Evolutionary conservation across 345 rosid genomes (phyloP), one percentile per base, ranked within the genome.

Genomic region (Populus davidiana): DNA sequence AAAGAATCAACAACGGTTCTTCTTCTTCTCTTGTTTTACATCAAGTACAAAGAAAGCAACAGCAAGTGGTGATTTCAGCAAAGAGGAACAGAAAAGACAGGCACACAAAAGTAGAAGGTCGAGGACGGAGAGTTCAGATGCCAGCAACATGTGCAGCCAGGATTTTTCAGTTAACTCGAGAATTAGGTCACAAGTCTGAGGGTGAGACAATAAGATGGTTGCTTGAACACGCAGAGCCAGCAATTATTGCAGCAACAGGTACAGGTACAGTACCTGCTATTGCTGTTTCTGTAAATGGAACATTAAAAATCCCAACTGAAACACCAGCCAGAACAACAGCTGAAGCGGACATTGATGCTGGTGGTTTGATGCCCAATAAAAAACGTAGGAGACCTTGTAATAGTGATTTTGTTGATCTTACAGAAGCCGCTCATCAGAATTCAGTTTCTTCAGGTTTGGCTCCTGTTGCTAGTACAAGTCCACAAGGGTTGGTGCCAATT

Each of bases 91-190:
- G 88, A 0, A 92, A 86, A 77, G 98, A 93, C 84, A 90, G 97
- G 35, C 98, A 93, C 86, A 88, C 94, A 1, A 93, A 93, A 79
- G 98, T 93, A 7, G 97, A 93, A 72, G 98, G 98, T 47, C 93
- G 94, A 6, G 98, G 98, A 52, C 88, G 94, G 63, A 85, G 97
- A 82, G 80, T 91, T 70, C 90, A 94, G 70, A 87, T 93, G 77
- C 94, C 97, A 0, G 90, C 91, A 44, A 73, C 90, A 6, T 93
- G 93, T 71, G 94, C 94, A 36, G 91, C 93, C n/a, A 88, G 97
- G 88, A 78, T 91, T 65, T 93, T 92, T 75, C 97, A 93, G n/a
- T 80, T 91, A 63, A 93, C 96, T 17, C 85, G 91, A 41, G 94
- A 93, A 74, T 87, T 93, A 2, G 91, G 92, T 13, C 93, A 89